Evolutionary conservation across 768 basidiomycete genomes (phyloP).

Genomic region (Tubosaeta sp.): DNA sequence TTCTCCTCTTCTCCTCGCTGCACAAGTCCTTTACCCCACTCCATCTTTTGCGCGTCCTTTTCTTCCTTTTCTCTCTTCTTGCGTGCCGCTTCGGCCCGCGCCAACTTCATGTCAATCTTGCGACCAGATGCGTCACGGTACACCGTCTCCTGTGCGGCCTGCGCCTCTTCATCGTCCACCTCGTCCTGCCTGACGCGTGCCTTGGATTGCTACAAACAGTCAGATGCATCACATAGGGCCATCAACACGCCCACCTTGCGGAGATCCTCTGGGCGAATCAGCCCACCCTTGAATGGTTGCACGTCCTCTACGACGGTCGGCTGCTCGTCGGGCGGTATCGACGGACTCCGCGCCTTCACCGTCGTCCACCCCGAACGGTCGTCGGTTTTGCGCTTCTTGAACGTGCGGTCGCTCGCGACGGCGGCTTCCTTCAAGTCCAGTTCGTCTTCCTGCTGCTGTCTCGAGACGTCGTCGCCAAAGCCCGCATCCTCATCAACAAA

Average conservation of each 20-base stretch:
- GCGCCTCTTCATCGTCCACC: slow-evolving; percentile 45
- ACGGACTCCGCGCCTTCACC: slow-evolving; percentile 49
- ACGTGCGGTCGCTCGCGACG: slow-evolving; percentile 68
- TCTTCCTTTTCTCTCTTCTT: slow-evolving; percentile 80
- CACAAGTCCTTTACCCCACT: slow-evolving; percentile 96
- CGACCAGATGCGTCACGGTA: slow-evolving; percentile 89
- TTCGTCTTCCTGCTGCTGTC: slow-evolving; percentile 53
- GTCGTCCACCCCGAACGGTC: slow-evolving; percentile 66
- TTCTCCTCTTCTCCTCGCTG: slow-evolving; percentile 80
- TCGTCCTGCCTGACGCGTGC: slow-evolving; percentile 31
- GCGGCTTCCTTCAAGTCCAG: slow-evolving; percentile 55
- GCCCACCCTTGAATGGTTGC: slow-evolving; percentile 61
- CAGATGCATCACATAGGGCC: not conserved
- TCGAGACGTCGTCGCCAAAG: slow-evolving; percentile 50
- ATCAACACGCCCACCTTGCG: slow-evolving; percentile 43
- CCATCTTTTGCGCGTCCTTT: slow-evolving; percentile 87
- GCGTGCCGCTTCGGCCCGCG: slow-evolving; percentile 78
- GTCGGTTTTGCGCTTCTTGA: slow-evolving; percentile 67
- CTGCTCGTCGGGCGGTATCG: slow-evolving; percentile 61
- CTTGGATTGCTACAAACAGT: slow-evolving; percentile 35
- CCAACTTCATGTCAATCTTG: slow-evolving; percentile 84
- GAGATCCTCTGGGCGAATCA: slow-evolving; percentile 73
- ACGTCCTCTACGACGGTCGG: slow-evolving; percentile 53
- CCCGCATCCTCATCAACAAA: slow-evolving; percentile 69
- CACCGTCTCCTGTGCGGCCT: slow-evolving; percentile 80